These are phyloP conservation scores for Triadica sebifera DNA, from an alignment of 345 rosid genomes.

Conservation along the genomic window DNA sequence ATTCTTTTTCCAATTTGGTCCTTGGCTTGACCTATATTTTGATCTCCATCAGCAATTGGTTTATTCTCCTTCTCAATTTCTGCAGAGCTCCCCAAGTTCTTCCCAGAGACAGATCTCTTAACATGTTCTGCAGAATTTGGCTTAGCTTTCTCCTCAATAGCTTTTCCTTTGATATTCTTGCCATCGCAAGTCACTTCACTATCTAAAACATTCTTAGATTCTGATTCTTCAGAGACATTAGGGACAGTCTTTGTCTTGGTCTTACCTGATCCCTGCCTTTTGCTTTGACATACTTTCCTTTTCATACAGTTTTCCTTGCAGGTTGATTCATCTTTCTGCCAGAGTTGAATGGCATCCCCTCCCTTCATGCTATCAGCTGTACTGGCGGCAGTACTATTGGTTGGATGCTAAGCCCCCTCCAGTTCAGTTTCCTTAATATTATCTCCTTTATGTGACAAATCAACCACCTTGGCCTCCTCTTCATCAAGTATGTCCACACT, in stretches of 20 bases:
- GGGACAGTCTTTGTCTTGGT: conserved; percentile 27
- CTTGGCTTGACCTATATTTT: conserved; percentile 19
- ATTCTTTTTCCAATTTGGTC: conserved; percentile 24
- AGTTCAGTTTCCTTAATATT: conserved; percentile 3
- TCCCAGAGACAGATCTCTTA: conserved; percentile 15
- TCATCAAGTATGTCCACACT: conserved; percentile 19
- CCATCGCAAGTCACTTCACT: conserved; percentile 12
- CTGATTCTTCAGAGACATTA: conserved; percentile 17
- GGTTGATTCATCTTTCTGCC: conserved; percentile 23
- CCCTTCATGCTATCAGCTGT: conserved; percentile 18
- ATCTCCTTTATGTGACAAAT: conserved; percentile 16
- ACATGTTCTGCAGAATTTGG: conserved; percentile 14
- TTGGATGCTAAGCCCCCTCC: conserved; percentile 20
- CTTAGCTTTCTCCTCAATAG: no score
- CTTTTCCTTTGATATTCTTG: conserved; percentile 24
- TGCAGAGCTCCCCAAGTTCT: conserved; percentile 16
- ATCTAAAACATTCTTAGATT: conserved; percentile 26
- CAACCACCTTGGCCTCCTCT: conserved; percentile 28
- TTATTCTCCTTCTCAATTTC: conserved; percentile 43
- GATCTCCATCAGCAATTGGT: conserved; percentile 29
- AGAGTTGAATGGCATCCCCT: conserved; percentile 20
- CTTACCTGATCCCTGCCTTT: conserved; percentile 31
- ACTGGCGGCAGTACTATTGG: conserved; percentile 9
- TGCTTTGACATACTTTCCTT: conserved; percentile 23
- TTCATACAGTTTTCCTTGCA: conserved; percentile 19